Base-by-base conservation (phyloP, 164 flowering plant species). In the Vitis rotundifolia region DNA sequence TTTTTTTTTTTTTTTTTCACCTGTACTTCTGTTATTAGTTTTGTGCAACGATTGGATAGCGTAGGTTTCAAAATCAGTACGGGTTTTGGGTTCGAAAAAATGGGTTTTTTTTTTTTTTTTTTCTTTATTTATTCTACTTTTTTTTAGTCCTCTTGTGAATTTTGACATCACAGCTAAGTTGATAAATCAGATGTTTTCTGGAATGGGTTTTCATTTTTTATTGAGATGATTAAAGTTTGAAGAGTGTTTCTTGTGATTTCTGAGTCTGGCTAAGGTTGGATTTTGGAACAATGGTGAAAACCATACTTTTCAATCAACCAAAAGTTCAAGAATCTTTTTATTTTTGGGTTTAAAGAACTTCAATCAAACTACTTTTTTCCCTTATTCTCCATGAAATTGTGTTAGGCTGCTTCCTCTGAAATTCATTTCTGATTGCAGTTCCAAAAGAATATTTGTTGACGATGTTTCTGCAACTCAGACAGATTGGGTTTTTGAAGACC, bases 351-450 rank as follows among this genome's bases (percentile, higher is more conserved):
- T 37, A 3, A 37, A 37, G 44, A 37, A 37, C 44, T 64, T 29
- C 31, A 44, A 59, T 11, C 19, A 59, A 52, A 61, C 13, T 28
- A 68, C 61, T 11, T 16, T 69, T 69, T 31, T 9, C 2, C 52
- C 16, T 53, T 5, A 29, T 53, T 26, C 8, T 56, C 26, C 11
- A 66, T 52, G 66, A 48, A 49, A 22, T 57, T 53, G 69, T 53
- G 63, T 66, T 71, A 22, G 73, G 63, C 22, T 67, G 71, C 58
- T 71, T 66, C 54, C 61, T 71, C 81, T 81, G 71, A 75, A 76
- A 69, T 72, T 62, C 61, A 63, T 54, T 83, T 80, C 68, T 76
- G 69, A 60, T 78, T 74, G 75, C 82, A 78, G 79, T 74, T 78
- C n/a, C 66, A 49, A 61, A 66, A 54, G 1, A 59, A 61, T 69